Evolutionary conservation across 73 alveolate genomes (phyloP).

Genomic region (Tetrahymena elliotti): DNA sequence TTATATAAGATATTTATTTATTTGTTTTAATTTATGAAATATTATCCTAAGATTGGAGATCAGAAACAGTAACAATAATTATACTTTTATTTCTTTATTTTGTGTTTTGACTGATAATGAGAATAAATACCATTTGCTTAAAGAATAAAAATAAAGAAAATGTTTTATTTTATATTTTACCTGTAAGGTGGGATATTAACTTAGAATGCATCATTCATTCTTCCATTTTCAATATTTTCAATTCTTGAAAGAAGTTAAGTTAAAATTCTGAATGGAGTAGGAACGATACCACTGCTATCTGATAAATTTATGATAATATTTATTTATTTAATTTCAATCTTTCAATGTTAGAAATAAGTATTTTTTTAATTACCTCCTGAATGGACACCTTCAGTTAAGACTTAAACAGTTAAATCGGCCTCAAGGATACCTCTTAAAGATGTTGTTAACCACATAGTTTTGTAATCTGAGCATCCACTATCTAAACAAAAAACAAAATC

Average conservation of each 20-base stretch:
- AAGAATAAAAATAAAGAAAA: too few relatives aligned
- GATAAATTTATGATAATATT: neutral
- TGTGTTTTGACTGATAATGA: too few relatives aligned
- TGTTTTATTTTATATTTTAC: neutral
- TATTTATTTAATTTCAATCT: too few relatives aligned
- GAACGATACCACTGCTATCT: slow-evolving; percentile 62
- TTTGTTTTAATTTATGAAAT: too few relatives aligned
- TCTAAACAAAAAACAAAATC: slow-evolving; percentile 75
- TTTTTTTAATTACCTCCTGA: slow-evolving; percentile 30
- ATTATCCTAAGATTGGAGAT: too few relatives aligned
- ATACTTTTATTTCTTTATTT: too few relatives aligned
- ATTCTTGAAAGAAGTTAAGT: slow-evolving; percentile 56
- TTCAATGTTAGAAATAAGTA: neutral
- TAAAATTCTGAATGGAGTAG: slow-evolving; percentile 59
- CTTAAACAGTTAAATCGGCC: slow-evolving; percentile 59
- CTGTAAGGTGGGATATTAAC: slow-evolving; percentile 53
- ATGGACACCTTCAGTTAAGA: slow-evolving; percentile 47
- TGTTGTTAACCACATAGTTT: slow-evolving; percentile 71
- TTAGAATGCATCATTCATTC: slow-evolving; percentile 35
- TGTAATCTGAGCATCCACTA: slow-evolving; percentile 65
- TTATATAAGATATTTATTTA: too few relatives aligned
- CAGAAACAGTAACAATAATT: too few relatives aligned
- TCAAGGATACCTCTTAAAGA: slow-evolving; percentile 75
- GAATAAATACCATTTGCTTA: too few relatives aligned
- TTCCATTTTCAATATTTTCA: slow-evolving; percentile 62